Percentiles rank a stretch among this genome's conserved stretches.
Evolutionary conservation across 73 alveolate genomes (phyloP).

Genomic region (Tetrahymena borealis): DNA sequence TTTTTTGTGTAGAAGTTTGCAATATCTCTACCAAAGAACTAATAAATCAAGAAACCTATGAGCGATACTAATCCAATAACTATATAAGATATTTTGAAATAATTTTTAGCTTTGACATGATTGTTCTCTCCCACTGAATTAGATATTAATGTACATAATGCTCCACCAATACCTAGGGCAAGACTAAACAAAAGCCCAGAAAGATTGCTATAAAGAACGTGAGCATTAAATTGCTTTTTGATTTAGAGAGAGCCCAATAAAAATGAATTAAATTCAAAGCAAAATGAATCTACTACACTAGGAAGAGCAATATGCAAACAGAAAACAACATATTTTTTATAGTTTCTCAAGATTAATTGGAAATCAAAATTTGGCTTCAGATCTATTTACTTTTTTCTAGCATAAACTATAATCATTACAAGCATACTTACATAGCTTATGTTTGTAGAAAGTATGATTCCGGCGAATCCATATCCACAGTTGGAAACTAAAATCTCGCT

Average conservation of each 20-base stretch:
- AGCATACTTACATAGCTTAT: not conserved
- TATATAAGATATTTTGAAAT: not conserved
- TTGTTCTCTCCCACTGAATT: not conserved
- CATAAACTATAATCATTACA: not conserved
- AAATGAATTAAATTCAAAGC: not conserved
- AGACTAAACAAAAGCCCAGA: not conserved
- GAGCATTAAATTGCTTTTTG: not conserved
- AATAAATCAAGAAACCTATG: not conserved
- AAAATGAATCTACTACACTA: not conserved
- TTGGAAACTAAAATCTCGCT: not conserved
- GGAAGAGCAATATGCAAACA: not conserved
- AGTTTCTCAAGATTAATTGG: not conserved
- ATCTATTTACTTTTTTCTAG: not conserved
- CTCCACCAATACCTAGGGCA: not conserved
- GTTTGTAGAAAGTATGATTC: not conserved
- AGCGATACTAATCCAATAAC: not conserved
- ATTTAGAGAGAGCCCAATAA: not conserved
- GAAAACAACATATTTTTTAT: not conserved
- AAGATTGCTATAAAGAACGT: not conserved
- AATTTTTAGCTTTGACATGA: not conserved
- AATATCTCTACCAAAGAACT: not conserved
- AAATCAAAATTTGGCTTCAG: not conserved
- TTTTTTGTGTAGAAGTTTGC: not conserved
- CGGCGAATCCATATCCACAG: not conserved
- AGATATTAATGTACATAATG: not conserved